phyloP scores from a whole-genome alignment of 768 basidiomycete species.

The Collybiopsis luxurians region DNA sequence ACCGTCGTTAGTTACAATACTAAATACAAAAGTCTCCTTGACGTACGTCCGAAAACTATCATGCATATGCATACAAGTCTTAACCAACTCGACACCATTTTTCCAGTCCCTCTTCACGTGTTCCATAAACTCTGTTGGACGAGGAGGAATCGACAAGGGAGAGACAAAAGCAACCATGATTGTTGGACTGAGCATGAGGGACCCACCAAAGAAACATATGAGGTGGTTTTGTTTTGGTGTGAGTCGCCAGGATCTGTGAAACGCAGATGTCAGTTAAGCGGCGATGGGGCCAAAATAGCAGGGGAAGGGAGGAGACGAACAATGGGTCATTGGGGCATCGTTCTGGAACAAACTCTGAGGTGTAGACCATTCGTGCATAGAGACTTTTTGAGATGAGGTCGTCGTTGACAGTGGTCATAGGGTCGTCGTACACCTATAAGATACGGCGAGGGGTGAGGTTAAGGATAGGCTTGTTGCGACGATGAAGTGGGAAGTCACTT shows the following conservation, averaged over 20 bases:
- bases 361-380: slow-evolving; percentile 67
- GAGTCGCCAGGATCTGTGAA: slow-evolving; percentile 70
- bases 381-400: slow-evolving; percentile 68
- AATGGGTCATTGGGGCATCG: slow-evolving; percentile 33
- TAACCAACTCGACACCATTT: slow-evolving; percentile 75
- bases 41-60: slow-evolving; percentile 86
- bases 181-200: slow-evolving; percentile 87
- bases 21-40: too few species aligned
- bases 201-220: slow-evolving; percentile 92
- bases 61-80: slow-evolving; percentile 86
- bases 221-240: slow-evolving; percentile 93
- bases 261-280: slow-evolving; percentile 2
- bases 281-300: too few species aligned
- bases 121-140: slow-evolving; percentile 55
- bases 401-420: slow-evolving; percentile 78
- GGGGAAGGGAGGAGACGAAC: slow-evolving; percentile 20
- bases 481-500: too few species aligned
- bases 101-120: slow-evolving; percentile 76
- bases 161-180: slow-evolving; percentile 49
- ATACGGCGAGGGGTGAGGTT: too few species aligned
- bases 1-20: too few species aligned
- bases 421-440: slow-evolving; percentile 87
- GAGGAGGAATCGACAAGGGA: slow-evolving; percentile 67
- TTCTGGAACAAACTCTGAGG: slow-evolving; percentile 76
- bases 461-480: too few species aligned